Conservation (phyloP, 768 basidiomycete genomes). For the Boletus sensibilis region DNA sequence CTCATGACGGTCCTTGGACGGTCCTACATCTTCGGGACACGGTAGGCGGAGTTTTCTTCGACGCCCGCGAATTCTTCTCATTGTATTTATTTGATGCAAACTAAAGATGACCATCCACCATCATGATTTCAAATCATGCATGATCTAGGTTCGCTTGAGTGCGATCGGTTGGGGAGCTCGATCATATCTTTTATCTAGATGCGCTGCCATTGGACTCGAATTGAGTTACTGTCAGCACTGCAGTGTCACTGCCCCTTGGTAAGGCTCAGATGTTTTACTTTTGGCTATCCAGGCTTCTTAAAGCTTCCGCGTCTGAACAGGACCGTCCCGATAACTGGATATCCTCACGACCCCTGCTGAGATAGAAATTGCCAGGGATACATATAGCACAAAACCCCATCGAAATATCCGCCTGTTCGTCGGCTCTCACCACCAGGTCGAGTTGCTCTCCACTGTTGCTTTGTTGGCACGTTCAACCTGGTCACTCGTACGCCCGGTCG, state of each 20-base stretch:
- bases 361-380: conserved; percentile 20
- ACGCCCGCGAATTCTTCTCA: neutral
- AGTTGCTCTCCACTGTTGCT: neutral
- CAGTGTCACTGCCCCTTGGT: conserved; percentile 8
- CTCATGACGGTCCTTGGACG: neutral
- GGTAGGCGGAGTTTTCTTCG: neutral
- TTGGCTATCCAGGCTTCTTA: conserved; percentile 12
- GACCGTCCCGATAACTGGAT: neutral
- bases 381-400: conserved; percentile 23
- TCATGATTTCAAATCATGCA: neutral
- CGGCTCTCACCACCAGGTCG: neutral
- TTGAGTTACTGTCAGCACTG: conserved; percentile 1
- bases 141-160: neutral
- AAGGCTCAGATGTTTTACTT: conserved; percentile 6
- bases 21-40: neutral
- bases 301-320: conserved; percentile 1
- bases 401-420: neutral
- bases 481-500: neutral
- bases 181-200: conserved; percentile 14
- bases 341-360: conserved; percentile 16
- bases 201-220: neutral
- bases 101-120: neutral
- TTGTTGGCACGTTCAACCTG: neutral
- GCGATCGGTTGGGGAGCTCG: neutral
- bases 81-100: neutral